Base-by-base conservation (phyloP, 1,284 basidiomycete genomes). In the Heterobasidion annosum region DNA sequence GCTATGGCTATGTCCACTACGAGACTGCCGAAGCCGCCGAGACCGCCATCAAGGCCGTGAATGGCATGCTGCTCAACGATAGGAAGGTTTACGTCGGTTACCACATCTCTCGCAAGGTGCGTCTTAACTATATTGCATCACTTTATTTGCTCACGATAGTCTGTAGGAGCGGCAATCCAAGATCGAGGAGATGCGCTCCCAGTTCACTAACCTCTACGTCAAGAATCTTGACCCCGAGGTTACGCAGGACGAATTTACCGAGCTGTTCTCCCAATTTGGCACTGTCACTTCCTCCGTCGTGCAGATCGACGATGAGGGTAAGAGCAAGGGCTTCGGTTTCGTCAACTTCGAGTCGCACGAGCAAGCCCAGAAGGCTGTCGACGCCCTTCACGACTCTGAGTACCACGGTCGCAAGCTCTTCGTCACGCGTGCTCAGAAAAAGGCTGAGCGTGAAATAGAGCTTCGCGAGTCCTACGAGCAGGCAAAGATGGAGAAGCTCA, bases 1-100 rank as follows among this genome's bases (percentile, higher is more conserved):
- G 95, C 59, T 99, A 98, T 69, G 97, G 96, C 54, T 99, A 96
- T 71, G 96, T 99, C 57, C 97, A 99, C 74, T 99, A 99, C 73
- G 95, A 98, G 76, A 97, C 94, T 59, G 91, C 88, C 56, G 97
- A 99, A 74, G 91, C 96, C 33, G 95, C 96, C 58, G 92, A 97
- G 34, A 88, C 84, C 56, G 94, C 95, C 61, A 99, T 99, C 81
- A 92, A 97, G 76, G 91, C 93, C 58, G 97, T 99, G 70, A 98
- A 99, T 72, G 95, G 96, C 62, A 99, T 99, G 97, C 75, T 99
- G 58, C 77, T 99, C 68, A 99, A 99, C 75, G 97, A 99, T 77
- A 96, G 95, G 77, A 96, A 98, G 77, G 97, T 99, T 65, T 99
- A 89, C 67, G 97, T 99, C 64, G 97, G 96, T 56, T 84, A 95